phyloP scores from a whole-genome alignment of 2,329 filamentous ascomycete species.

The Penicillium sp. region DNA sequence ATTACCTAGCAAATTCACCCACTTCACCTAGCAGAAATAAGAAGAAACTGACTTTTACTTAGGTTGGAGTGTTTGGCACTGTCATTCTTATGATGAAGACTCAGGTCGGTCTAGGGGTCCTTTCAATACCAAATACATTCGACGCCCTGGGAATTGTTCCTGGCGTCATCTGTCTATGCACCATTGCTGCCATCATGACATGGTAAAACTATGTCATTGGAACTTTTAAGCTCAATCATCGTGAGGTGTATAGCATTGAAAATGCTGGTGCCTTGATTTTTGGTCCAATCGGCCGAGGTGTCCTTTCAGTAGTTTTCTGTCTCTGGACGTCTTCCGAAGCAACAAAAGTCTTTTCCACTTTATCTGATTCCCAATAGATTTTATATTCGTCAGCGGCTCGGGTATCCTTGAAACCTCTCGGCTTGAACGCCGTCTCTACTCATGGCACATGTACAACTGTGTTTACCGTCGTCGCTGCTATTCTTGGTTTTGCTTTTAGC shows the following conservation, averaged over 20 bases:
- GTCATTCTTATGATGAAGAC: slow-evolving; percentile 52
- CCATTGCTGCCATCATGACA: slow-evolving; percentile 49
- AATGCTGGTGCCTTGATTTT: slow-evolving; percentile 60
- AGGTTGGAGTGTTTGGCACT: slow-evolving; percentile 51
- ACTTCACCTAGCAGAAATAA: neutral
- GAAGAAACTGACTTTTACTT: neutral
- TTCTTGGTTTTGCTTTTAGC: slow-evolving; percentile 28
- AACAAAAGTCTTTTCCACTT: neutral
- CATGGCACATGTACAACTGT: slow-evolving; percentile 39
- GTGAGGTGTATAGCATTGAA: slow-evolving; percentile 61
- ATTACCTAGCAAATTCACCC: neutral
- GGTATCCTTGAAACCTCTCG: slow-evolving; percentile 49
- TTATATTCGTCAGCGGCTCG: slow-evolving; percentile 46
- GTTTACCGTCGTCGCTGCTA: slow-evolving; percentile 29
- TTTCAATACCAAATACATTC: slow-evolving; percentile 53
- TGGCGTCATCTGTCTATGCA: slow-evolving; percentile 49
- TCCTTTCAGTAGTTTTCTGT: slow-evolving; percentile 39
- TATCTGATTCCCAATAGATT: slow-evolving; percentile 23
- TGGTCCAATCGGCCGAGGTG: slow-evolving; percentile 56
- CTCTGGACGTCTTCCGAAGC: slow-evolving; percentile 17
- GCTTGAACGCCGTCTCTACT: slow-evolving; percentile 45
- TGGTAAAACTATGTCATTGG: slow-evolving; percentile 56
- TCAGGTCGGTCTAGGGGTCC: slow-evolving; percentile 52
- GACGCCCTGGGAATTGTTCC: slow-evolving; percentile 54
- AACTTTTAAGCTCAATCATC: slow-evolving; percentile 57